phyloP scores from a whole-genome alignment of 768 basidiomycete genomes.

The Leccinum variicolor region DNA sequence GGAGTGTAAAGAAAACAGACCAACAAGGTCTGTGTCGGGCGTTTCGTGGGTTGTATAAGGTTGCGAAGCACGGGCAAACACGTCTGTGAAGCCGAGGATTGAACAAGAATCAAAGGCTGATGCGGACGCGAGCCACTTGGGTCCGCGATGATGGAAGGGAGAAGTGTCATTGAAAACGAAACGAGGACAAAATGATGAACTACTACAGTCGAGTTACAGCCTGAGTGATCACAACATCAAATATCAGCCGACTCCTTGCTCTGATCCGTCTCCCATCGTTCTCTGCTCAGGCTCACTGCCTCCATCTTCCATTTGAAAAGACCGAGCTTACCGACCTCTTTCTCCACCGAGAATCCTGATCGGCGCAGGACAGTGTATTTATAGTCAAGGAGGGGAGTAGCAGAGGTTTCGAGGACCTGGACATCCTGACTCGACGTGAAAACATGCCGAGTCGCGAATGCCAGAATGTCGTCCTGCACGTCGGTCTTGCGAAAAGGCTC shows the following conservation, averaged over 20 bases:
- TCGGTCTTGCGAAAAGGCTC: conserved; percentile 54
- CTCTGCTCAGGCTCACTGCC: conserved; percentile 40
- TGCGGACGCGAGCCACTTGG: conserved; percentile 21
- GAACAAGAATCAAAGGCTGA: conserved; percentile 50
- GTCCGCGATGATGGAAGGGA: conserved; percentile 28
- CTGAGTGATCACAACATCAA: conserved; percentile 4
- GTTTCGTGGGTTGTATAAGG: conserved; percentile 33
- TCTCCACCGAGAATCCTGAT: conserved; percentile 48
- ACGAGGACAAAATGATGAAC: not conserved
- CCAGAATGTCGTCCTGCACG: conserved; percentile 64
- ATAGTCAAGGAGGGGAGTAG: conserved; percentile 53
- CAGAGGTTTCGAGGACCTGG: conserved; percentile 42
- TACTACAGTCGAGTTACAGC: not conserved
- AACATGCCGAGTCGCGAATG: conserved; percentile 54
- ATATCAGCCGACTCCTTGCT: conserved; percentile 7
- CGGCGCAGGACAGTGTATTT: conserved; percentile 41
- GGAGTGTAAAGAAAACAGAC: conserved; percentile 60
- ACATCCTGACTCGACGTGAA: conserved; percentile 46
- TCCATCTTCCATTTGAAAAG: conserved; percentile 55
- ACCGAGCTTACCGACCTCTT: conserved; percentile 45
- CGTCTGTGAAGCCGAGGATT: conserved; percentile 59
- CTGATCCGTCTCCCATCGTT: conserved; percentile 41
- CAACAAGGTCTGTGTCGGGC: conserved; percentile 35
- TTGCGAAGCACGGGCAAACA: conserved; percentile 52
- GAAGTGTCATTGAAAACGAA: conserved; percentile 21